Conservation (phyloP, 345 rosid species). For the Lepidium aucheri region DNA sequence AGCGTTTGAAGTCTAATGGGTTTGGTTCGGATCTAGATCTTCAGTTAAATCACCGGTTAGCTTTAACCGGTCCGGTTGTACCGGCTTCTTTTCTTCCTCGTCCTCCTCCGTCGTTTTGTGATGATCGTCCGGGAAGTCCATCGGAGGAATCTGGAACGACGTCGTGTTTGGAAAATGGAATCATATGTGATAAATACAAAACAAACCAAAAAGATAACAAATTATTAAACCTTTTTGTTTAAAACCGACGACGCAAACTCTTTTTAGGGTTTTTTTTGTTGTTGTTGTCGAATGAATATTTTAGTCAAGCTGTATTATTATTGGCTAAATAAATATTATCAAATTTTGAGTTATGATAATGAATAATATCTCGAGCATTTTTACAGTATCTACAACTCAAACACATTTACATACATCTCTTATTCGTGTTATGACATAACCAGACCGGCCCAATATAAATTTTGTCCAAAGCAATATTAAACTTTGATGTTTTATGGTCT, state of each 20-base stretch:
- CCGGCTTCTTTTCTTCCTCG: slow-evolving; percentile 1
- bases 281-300: background rate
- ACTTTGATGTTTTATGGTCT: too few relatives aligned
- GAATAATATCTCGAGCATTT: background rate
- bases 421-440: too few relatives aligned
- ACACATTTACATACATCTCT: too few relatives aligned
- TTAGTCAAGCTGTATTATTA: slow-evolving; percentile 17
- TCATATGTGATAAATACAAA: slow-evolving; percentile 20
- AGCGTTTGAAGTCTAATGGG: background rate
- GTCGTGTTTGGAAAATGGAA: slow-evolving; percentile 53
- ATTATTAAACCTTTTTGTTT: slow-evolving; percentile 46
- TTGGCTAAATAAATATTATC: slow-evolving; percentile 50
- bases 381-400: background rate
- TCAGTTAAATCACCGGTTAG: background rate
- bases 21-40: background rate
- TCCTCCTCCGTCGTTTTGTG: slow-evolving; percentile 21
- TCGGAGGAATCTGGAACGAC: slow-evolving; percentile 86
- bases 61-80: background rate
- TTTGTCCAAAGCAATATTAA: too few relatives aligned
- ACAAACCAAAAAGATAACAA: slow-evolving; percentile 8
- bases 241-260: slow-evolving; percentile 24
- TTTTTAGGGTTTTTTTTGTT: slow-evolving; percentile 3
- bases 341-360: slow-evolving; percentile 27
- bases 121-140: slow-evolving; percentile 50
- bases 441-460: too few relatives aligned